Conservation (phyloP, 1,284 basidiomycete genomes). For the Pisolithus thermaeus region DNA sequence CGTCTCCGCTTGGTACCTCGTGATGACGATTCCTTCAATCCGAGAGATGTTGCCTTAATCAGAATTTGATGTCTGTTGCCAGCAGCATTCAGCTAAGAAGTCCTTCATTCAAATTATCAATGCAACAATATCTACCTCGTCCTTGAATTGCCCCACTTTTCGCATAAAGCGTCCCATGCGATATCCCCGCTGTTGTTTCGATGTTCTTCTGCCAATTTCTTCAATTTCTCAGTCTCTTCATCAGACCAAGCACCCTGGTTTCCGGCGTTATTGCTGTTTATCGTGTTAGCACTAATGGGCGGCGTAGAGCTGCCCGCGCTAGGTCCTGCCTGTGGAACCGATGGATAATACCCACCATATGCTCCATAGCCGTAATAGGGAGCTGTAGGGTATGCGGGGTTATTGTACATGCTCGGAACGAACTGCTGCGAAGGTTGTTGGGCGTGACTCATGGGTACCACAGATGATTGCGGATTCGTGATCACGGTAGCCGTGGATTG, state of each 20-base stretch:
- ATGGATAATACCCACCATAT: conserved; percentile 33
- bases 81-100: background rate
- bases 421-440: conserved; percentile 33
- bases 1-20: conserved; percentile 58
- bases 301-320: conserved; percentile 21
- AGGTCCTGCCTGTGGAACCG: conserved; percentile 21
- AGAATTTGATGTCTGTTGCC: conserved; percentile 64
- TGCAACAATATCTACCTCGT: conserved; percentile 43
- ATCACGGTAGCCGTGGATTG: conserved; percentile 40
- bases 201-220: conserved; percentile 61
- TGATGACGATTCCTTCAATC: conserved; percentile 66
- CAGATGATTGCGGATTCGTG: conserved; percentile 64
- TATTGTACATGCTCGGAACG: conserved; percentile 34
- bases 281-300: conserved; percentile 16
- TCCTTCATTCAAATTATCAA: background rate
- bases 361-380: conserved; percentile 48
- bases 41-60: conserved; percentile 68
- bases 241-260: conserved; percentile 72
- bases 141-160: conserved; percentile 63
- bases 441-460: conserved; percentile 51
- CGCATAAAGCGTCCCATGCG: conserved; percentile 71
- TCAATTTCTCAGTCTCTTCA: conserved; percentile 63
- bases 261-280: conserved; percentile 38
- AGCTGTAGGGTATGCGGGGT: conserved; percentile 48
- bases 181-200: conserved; percentile 47